Conservation (phyloP, 2,329 filamentous ascomycete genomes). For the Dryadomyces sulphureus region DNA sequence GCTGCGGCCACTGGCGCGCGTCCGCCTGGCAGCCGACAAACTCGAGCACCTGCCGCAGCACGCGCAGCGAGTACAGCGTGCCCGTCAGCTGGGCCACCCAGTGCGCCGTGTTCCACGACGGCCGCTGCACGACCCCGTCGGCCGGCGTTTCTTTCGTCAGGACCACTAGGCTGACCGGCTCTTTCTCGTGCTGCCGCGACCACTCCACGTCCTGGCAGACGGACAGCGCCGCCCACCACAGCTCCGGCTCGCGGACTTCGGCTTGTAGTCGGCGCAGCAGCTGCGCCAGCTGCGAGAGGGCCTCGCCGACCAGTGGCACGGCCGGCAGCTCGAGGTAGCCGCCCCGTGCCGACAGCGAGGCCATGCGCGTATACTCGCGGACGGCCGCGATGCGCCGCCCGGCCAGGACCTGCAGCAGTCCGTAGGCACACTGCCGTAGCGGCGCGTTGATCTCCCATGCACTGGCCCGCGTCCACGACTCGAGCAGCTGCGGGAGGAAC, state of each 20-base stretch:
- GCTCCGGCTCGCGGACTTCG: constrained; percentile 5
- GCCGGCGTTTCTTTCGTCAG: constrained; percentile 14
- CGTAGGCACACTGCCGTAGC: constrained; percentile 22
- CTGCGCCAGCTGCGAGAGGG: constrained; percentile 13
- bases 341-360: constrained; percentile 17
- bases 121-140: constrained; percentile 16
- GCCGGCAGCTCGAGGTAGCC: constrained; percentile 16
- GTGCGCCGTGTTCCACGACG: constrained; percentile 45
- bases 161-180: constrained; percentile 17
- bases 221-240: constrained; percentile 21
- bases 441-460: constrained; percentile 23
- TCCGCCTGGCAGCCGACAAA: constrained; percentile 11
- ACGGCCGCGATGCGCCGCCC: constrained; percentile 11
- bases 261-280: constrained; percentile 13
- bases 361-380: constrained; percentile 24
- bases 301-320: constrained; percentile 9
- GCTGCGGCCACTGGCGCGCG: background rate
- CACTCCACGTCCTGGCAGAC: constrained; percentile 21
- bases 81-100: constrained; percentile 45
- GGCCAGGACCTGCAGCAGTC: constrained; percentile 15
- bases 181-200: constrained; percentile 17
- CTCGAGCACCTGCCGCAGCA: constrained; percentile 33
- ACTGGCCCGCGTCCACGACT: constrained; percentile 21
- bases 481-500: constrained; percentile 25
- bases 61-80: constrained; percentile 45